Base-by-base conservation (phyloP, 257 asterid genomes). In the Nyctanthes arbortristis region DNA sequence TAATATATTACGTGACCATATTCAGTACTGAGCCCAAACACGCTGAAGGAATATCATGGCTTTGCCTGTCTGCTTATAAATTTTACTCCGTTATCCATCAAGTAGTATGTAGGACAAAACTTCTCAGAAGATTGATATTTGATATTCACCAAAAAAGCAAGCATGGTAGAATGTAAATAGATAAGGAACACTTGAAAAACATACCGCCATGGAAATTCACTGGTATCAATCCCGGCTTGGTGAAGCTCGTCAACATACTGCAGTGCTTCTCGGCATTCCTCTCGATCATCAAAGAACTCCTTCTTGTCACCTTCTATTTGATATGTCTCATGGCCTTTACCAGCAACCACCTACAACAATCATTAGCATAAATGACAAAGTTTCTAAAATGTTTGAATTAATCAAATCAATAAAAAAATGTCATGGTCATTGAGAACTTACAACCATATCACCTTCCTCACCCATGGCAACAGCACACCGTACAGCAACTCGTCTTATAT, bases 381-480 rank as follows among this genome's bases (percentile, higher is more conserved):
- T 34, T 70, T 25, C 36, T 61, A 47, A 2, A 28, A 22, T 69
- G 63, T 69, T 7, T 36, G 25, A 4, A 49, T 66, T 2, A 30
- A 65, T 13, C n/a, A n/a, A n/a, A n/a, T n/a, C n/a, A 65, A 16
- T 32, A 47, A 45, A 47, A 49, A 10, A 32, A 22, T 65, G 58
- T 4, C 57, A 52, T 20, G 72, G 32, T 11, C 47, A 29, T 34
- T 2, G 61, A 72, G 57, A 71, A 89, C 97, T 82, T 87, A 90
- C 99, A 76, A 93, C 96, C 64, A 91, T 75, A 74, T 93, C 98
- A 57, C 98, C 98, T 79, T 93, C 99, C 89, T 93, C 99, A 7
- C 96, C 99, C 97, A 93, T 93, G 43, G 99, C 99, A 59, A 93
- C 96, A 47, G 94, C 99, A 80, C 96, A 93, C 32, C 99, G 85